Conservation (phyloP, 2,329 filamentous ascomycete species). For the Diaporthe sp. region DNA sequence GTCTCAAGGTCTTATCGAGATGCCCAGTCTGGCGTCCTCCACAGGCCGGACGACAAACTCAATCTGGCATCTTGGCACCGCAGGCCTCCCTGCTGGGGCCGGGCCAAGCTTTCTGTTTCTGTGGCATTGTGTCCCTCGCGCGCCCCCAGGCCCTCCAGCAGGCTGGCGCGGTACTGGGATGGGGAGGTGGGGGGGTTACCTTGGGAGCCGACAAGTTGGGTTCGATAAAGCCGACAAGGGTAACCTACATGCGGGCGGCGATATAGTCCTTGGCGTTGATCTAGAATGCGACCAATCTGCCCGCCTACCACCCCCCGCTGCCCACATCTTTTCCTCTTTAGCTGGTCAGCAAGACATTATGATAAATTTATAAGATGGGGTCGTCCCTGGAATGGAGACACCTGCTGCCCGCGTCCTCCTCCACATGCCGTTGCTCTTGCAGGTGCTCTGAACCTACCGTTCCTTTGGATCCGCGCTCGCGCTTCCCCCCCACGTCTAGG, state of each 20-base stretch:
- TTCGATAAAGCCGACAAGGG: slow-evolving; percentile 19
- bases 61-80: slow-evolving; percentile 23
- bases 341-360: slow-evolving; percentile 1
- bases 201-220: slow-evolving; percentile 29
- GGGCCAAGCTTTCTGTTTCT: slow-evolving; percentile 33
- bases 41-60: slow-evolving; percentile 22
- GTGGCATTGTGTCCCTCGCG: background rate
- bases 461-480: slow-evolving; percentile 22
- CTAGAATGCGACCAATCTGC: slow-evolving; percentile 18
- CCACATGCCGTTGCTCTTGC: slow-evolving; percentile 22
- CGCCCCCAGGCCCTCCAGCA: background rate
- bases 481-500: slow-evolving; percentile 16
- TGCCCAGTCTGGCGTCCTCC: slow-evolving; percentile 17
- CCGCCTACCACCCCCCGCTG: background rate
- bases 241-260: slow-evolving; percentile 23
- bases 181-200: slow-evolving; percentile 17
- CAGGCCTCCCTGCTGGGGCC: slow-evolving; percentile 18
- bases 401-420: background rate
- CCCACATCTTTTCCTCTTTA: background rate
- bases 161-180: background rate
- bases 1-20: slow-evolving; percentile 20
- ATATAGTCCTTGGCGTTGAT: slow-evolving; percentile 33
- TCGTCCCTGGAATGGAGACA: slow-evolving; percentile 22
- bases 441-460: slow-evolving; percentile 21
- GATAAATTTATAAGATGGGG: slow-evolving; percentile 24